A percentile compares a stretch with the other conserved stretches of the same genome.
Conservation (phyloP, 345 rosid species). For the Ailanthus altissimus region DNA sequence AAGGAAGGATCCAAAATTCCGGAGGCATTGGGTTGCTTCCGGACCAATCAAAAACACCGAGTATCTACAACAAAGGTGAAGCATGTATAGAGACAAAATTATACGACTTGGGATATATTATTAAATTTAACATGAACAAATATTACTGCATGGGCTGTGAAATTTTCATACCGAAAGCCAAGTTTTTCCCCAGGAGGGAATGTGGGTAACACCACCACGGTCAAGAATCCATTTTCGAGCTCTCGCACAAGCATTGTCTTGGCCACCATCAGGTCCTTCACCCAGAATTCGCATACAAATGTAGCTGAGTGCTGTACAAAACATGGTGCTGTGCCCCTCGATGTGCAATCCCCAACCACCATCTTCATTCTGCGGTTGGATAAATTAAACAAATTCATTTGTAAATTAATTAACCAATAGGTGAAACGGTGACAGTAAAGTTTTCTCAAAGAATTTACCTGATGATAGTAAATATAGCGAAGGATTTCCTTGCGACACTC, state of each 20-base stretch:
- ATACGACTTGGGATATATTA: no score
- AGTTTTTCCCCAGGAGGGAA: constrained; percentile 46
- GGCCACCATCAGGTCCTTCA: constrained; percentile 37
- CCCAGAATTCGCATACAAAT: constrained; percentile 44
- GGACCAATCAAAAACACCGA: constrained; percentile 34
- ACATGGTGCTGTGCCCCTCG: constrained; percentile 44
- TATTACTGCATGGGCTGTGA: no score
- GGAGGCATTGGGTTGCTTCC: constrained; percentile 45
- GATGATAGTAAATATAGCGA: constrained; percentile 37
- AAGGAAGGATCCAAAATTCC: constrained; percentile 38
- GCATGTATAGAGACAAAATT: no score
- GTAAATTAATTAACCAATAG: no score
- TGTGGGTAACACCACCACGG: constrained; percentile 34
- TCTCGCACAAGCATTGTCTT: constrained; percentile 33
- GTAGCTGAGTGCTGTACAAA: constrained; percentile 35
- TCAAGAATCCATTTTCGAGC: constrained; percentile 41
- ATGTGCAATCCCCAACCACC: constrained; percentile 46
- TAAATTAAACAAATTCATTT: no score
- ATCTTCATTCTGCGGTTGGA: constrained; percentile 30
- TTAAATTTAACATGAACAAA: no score
- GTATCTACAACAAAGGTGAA: constrained; percentile 17
- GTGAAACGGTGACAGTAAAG: no score
- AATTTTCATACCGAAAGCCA: constrained; percentile 35
- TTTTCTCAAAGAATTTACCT: no score
- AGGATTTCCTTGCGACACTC: constrained; percentile 41